Evolutionary conservation across 371 early-diverging fungal species (phyloP).

Genomic region (Mortierella sp.): DNA sequence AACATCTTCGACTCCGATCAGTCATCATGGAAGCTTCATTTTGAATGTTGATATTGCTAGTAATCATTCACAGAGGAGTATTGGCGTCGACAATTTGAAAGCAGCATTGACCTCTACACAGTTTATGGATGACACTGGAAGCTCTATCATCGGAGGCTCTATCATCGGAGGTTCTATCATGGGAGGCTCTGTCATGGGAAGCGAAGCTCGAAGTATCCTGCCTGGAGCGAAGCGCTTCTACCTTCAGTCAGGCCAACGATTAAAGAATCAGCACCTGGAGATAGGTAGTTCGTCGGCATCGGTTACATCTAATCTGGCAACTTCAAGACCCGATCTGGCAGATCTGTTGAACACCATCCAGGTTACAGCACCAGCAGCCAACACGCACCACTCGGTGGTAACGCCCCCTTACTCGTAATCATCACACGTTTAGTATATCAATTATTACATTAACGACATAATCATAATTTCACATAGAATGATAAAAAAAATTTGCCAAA

Average conservation of each 20-base stretch:
- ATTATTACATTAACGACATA: too few relatives aligned
- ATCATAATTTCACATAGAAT: background rate
- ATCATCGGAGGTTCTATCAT: too few relatives aligned
- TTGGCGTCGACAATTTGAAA: constrained; percentile 49
- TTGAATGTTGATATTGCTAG: background rate
- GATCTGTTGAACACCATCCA: constrained; percentile 46
- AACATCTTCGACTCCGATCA: constrained; percentile 17
- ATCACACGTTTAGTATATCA: background rate
- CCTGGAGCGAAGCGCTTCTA: constrained; percentile 20
- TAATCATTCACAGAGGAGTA: constrained; percentile 22
- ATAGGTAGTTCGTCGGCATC: constrained; percentile 25
- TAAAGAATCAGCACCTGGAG: constrained; percentile 13
- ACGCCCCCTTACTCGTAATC: constrained; percentile 36
- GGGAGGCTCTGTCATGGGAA: constrained; percentile 27
- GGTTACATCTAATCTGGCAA: constrained; percentile 25
- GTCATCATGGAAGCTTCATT: constrained; percentile 13
- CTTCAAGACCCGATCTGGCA: constrained; percentile 49
- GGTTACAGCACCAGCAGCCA: constrained; percentile 18
- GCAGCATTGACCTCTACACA: constrained; percentile 34
- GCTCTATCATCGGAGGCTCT: constrained; percentile 29
- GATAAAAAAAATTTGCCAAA: background rate
- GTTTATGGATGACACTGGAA: constrained; percentile 17
- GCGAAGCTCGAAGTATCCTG: constrained; percentile 9
- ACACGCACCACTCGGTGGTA: constrained; percentile 22
- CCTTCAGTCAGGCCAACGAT: constrained; percentile 14